Percentiles rank a stretch among this genome's conserved stretches.
These are phyloP conservation scores for Tuber calosporum DNA, from an alignment of 495 filamentous ascomycete species.

Conservation along the genomic window DNA sequence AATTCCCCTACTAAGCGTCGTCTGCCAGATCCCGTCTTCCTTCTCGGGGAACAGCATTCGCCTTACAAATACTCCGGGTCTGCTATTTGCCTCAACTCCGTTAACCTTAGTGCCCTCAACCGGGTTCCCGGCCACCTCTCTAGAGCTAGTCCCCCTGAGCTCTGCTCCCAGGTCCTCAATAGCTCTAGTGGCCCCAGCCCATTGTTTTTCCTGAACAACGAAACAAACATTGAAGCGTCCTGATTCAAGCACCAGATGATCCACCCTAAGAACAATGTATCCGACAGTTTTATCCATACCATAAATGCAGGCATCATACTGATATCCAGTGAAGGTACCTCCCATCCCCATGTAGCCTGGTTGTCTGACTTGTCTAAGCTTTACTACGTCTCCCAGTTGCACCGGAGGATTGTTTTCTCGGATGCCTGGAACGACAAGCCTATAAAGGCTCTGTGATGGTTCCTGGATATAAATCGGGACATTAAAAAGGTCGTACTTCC, in stretches of 20 bases:
- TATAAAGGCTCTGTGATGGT: slow-evolving; percentile 30
- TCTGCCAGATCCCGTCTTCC: slow-evolving; percentile 45
- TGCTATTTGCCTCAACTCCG: slow-evolving; percentile 15
- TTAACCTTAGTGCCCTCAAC: slow-evolving; percentile 29
- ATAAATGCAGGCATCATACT: slow-evolving; percentile 43
- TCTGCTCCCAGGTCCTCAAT: slow-evolving; percentile 40
- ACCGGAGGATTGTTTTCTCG: slow-evolving; percentile 46
- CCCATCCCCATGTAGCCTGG: slow-evolving; percentile 20
- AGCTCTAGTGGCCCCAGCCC: slow-evolving; percentile 37
- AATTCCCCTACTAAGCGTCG: slow-evolving; percentile 41
- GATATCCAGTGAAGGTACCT: slow-evolving; percentile 33
- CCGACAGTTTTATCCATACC: slow-evolving; percentile 43
- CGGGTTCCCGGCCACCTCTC: slow-evolving; percentile 29
- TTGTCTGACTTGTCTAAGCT: slow-evolving; percentile 45
- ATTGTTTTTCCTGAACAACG: slow-evolving; percentile 36
- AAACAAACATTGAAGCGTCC: slow-evolving; percentile 45
- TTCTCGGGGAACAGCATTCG: slow-evolving; percentile 50
- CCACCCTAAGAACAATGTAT: slow-evolving; percentile 40
- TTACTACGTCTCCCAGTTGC: slow-evolving; percentile 46
- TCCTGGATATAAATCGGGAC: slow-evolving; percentile 35
- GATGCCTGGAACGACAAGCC: slow-evolving; percentile 44
- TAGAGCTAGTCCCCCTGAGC: slow-evolving; percentile 30
- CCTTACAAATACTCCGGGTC: slow-evolving; percentile 43
- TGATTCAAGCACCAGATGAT: slow-evolving; percentile 40
- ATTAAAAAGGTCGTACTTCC: slow-evolving; percentile 41